These are phyloP conservation scores for Phanerochaete sordida DNA, from an alignment of 768 basidiomycete genomes.

Conservation along the genomic window DNA sequence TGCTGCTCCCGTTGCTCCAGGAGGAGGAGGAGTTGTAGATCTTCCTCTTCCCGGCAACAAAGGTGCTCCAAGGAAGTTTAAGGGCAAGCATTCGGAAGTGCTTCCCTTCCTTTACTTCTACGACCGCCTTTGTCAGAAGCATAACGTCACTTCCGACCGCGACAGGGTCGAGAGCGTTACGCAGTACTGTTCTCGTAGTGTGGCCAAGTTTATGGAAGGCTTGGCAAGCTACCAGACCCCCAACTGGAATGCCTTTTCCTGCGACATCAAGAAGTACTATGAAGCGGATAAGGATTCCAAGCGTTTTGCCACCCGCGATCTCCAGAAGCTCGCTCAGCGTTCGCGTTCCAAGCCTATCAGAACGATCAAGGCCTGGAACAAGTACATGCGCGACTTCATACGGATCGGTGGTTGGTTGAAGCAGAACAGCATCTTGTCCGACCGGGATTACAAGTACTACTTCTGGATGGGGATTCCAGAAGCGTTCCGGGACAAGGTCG, in stretches of 20 bases:
- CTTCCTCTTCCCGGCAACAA: not conserved
- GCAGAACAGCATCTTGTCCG: not conserved
- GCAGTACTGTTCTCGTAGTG: conserved; percentile 5
- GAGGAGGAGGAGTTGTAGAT: not conserved
- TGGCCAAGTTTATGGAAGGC: conserved; percentile 3
- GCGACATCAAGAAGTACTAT: conserved; percentile 1
- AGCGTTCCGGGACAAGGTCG: not conserved
- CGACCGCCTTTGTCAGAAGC: not conserved
- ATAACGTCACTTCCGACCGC: not conserved
- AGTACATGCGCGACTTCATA: conserved; percentile 2
- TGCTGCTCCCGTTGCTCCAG: too few species aligned
- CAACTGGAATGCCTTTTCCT: not conserved
- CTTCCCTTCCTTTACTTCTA: not conserved
- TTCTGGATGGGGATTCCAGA: conserved; percentile 1
- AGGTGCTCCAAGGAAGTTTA: conserved; percentile 3
- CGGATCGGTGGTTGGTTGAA: conserved; percentile 2
- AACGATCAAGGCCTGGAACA: not conserved
- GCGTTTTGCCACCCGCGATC: not conserved
- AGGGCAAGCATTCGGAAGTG: not conserved
- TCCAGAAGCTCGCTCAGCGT: not conserved
- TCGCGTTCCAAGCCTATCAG: not conserved
- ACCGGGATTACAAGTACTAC: not conserved
- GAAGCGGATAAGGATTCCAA: conserved; percentile 2
- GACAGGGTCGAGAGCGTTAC: conserved; percentile 4
- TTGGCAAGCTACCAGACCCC: not conserved